Percentiles rank a stretch among this genome's conserved stretches.
Conservation (phyloP, 495 filamentous ascomycete genomes). For the Pyrenopolyporus hunteri region DNA sequence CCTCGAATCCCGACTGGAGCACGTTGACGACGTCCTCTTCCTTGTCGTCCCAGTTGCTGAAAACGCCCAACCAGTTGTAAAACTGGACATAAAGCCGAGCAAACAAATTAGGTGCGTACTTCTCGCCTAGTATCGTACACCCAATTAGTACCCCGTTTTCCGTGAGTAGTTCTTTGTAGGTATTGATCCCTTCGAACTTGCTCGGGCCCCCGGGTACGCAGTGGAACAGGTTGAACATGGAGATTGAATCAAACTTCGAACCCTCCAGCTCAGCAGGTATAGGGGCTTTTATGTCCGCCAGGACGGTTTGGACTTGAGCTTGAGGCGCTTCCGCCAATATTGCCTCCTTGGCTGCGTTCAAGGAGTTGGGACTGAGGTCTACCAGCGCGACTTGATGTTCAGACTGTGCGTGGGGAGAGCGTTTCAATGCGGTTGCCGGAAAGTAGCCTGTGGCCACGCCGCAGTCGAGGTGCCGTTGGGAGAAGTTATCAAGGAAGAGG, state of each 20-base stretch:
- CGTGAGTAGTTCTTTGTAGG: constrained; percentile 33
- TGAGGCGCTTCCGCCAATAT: constrained; percentile 5
- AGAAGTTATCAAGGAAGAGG: constrained; percentile 45
- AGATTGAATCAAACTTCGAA: constrained; percentile 45
- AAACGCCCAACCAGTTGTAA: constrained; percentile 41
- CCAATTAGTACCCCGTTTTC: constrained; percentile 46
- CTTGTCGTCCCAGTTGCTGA: constrained; percentile 38
- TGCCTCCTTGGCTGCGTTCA: constrained; percentile 23
- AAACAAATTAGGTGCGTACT: constrained; percentile 47
- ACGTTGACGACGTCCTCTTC: constrained; percentile 43
- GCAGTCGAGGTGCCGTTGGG: constrained; percentile 47
- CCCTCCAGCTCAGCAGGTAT: constrained; percentile 14
- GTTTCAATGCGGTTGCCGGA: constrained; percentile 21
- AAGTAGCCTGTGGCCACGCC: constrained; percentile 51
- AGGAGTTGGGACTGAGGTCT: constrained; percentile 41
- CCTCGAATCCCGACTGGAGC: constrained; percentile 41
- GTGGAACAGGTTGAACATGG: constrained; percentile 50
- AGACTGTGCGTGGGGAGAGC: background rate
- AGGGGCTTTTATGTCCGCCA: constrained; percentile 31
- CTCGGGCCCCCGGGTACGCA: constrained; percentile 42
- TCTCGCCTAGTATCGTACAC: constrained; percentile 44
- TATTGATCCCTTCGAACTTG: constrained; percentile 27
- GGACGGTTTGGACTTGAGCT: constrained; percentile 20
- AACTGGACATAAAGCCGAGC: constrained; percentile 39
- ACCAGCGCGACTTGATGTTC: constrained; percentile 36